Percentiles rank a stretch among this genome's conserved stretches.
Conservation (phyloP, 1,284 basidiomycete genomes). For the Clitocybe nebularis region DNA sequence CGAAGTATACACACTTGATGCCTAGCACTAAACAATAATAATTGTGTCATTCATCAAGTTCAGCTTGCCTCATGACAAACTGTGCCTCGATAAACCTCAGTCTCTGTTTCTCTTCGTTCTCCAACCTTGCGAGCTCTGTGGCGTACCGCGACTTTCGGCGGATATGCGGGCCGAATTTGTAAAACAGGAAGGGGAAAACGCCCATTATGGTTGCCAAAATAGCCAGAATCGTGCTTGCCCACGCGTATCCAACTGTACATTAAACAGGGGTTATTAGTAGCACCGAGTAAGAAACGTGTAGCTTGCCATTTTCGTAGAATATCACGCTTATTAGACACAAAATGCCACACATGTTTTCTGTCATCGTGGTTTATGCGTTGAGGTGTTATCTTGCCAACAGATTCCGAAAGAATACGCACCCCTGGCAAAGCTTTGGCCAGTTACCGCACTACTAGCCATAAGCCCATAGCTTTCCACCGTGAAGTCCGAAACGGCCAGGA, state of each 20-base stretch:
- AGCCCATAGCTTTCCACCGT: conserved; percentile 19
- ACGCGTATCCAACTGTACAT: conserved; percentile 16
- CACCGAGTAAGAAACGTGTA: background rate
- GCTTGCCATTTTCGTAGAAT: conserved; percentile 17
- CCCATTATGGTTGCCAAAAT: conserved; percentile 18
- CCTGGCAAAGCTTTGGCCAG: conserved; percentile 20
- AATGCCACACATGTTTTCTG: conserved; percentile 18
- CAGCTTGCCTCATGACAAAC: too few species aligned
- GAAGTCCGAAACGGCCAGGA: conserved; percentile 18
- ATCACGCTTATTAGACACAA: conserved; percentile 14
- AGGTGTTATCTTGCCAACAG: too few species aligned
- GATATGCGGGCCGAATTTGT: conserved; percentile 17
- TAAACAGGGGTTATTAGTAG: background rate
- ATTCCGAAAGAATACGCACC: conserved; percentile 8
- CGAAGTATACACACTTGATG: too few species aligned
- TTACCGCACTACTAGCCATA: conserved; percentile 20
- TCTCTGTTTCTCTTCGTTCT: conserved; percentile 15
- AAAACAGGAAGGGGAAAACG: conserved; percentile 18
- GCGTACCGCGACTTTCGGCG: conserved; percentile 16
- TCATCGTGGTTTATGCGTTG: background rate
- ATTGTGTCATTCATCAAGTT: too few species aligned
- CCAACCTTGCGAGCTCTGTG: conserved; percentile 15
- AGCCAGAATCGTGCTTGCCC: conserved; percentile 19
- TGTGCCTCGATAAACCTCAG: conserved; percentile 13
- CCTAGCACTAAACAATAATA: too few species aligned